phyloP scores from a whole-genome alignment of 192 early-diverging fungal species.

The Physocladia obscura region DNA sequence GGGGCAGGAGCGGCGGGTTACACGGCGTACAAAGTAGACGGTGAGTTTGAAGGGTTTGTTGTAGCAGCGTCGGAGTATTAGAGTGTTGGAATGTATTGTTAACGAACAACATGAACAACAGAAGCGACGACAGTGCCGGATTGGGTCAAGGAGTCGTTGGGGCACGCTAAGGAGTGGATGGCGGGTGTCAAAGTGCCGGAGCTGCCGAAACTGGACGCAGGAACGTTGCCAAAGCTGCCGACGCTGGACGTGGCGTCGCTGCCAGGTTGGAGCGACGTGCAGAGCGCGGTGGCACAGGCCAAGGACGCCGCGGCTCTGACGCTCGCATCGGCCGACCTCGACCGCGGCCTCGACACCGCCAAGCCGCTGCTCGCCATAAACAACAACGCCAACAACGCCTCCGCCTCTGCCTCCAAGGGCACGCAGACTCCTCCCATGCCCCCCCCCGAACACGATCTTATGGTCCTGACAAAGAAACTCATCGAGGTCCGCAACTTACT shows the following conservation, averaged over 20 bases:
- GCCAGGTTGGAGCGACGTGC: not conserved
- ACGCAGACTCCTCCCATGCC: conserved; percentile 32
- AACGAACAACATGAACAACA: no score
- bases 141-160: conserved; percentile 42
- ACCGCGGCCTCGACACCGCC: not conserved
- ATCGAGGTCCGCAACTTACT: conserved; percentile 94
- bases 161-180: conserved; percentile 35
- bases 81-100: not conserved
- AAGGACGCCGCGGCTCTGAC: conserved; percentile 1
- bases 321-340: conserved; percentile 11
- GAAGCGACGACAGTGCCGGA: conserved; percentile 40
- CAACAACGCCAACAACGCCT: conserved; percentile 31
- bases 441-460: conserved; percentile 74
- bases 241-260: conserved; percentile 8
- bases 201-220: conserved; percentile 16
- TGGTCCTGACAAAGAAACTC: conserved; percentile 87
- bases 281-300: conserved; percentile 8
- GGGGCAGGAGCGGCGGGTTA: conserved; percentile 30
- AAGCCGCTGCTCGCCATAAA: conserved; percentile 37
- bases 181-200: conserved; percentile 32
- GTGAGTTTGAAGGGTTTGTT: not conserved
- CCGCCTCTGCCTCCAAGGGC: conserved; percentile 34
- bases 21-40: conserved; percentile 26
- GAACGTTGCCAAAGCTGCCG: not conserved
- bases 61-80: not conserved